Base-by-base conservation (phyloP, 345 rosid genomes). In the Brassica incana region DNA sequence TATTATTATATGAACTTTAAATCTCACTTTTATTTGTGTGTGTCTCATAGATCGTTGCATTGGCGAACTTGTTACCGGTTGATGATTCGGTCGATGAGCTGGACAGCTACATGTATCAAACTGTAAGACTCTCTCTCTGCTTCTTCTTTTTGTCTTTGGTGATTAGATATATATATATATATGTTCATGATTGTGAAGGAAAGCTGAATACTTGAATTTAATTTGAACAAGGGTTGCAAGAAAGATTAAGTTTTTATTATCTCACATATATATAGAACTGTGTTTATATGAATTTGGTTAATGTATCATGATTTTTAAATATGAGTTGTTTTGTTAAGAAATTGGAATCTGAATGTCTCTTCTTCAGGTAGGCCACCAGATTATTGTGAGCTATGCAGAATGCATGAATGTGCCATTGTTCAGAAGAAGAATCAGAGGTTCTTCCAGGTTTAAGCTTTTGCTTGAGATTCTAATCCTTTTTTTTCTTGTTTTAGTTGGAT, bases 31-130 rank as follows among this genome's bases (percentile, higher is more conserved):
- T 29, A 65, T 61, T 74, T 67, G 15, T 67, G n/a, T 73, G 50
- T 66, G 63, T 77, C 2, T 33, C 36, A 60, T 82, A 92, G 98
- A 87, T 96, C 71, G 94, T 96, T 50, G 99, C 98, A 23, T 80
- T 93, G 90, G 97, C 97, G n/a, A 93, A 96, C 80, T 87, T 96
- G 86, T 63, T 93, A 65, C 98, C 97, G 5, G 86, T 72, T 67
- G 97, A 93, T 88, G 97, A 92, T 81, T 85, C 92, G 0, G 92
- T 90, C 48, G 98, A 92, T 67, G 99, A 96, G 83, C 81, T 96
- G 73, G 97, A 93, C 77, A 96, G 98, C 85, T 96, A 89, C 86
- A 96, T 92, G 97, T 91, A 89, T 75, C 97, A 91, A 85, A 91
- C 97, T 76, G 92, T 92, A 83, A 83, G 85, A 72, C 30, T 72